phyloP scores from a whole-genome alignment of 2,329 filamentous ascomycete species.

The Dothidotthia symphoricarpi region DNA sequence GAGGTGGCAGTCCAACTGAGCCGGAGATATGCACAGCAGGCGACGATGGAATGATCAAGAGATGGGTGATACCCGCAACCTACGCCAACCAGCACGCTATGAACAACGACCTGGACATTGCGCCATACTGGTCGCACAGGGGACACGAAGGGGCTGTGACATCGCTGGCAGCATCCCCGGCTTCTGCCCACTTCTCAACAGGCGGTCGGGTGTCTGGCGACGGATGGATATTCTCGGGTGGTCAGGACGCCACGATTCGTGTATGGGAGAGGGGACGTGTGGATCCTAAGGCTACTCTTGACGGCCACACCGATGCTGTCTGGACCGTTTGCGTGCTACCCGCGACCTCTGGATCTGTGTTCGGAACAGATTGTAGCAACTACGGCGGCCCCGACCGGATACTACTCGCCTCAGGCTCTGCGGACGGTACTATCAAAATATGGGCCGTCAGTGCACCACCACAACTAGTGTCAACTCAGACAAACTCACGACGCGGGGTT shows the following conservation, averaged over 20 bases:
- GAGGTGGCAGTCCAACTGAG: constrained; percentile 90
- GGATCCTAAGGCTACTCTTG: constrained; percentile 90
- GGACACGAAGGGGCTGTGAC: constrained; percentile 91
- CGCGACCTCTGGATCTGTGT: constrained; percentile 74
- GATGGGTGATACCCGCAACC: constrained; percentile 87
- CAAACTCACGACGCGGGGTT: constrained; percentile 64
- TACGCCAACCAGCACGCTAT: constrained; percentile 64
- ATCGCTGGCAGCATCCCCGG: constrained; percentile 80
- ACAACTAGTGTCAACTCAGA: constrained; percentile 76
- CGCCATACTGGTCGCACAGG: constrained; percentile 90
- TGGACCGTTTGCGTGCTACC: constrained; percentile 95
- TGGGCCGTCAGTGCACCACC: constrained; percentile 94
- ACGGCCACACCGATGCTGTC: constrained; percentile 92
- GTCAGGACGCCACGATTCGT: constrained; percentile 86
- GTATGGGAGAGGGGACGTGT: constrained; percentile 95
- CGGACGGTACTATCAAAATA: constrained; percentile 86
- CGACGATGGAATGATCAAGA: constrained; percentile 93
- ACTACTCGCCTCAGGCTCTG: constrained; percentile 83
- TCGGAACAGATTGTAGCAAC: constrained; percentile 67
- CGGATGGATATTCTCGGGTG: constrained; percentile 97
- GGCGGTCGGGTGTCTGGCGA: constrained; percentile 85
- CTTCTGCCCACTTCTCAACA: constrained; percentile 83
- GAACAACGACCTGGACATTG: constrained; percentile 81
- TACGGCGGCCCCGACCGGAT: constrained; percentile 83
- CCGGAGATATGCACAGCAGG: constrained; percentile 96